Evolutionary conservation across 2,329 filamentous ascomycete genomes (phyloP).

Genomic region (Fusarium sterilihyphosum): DNA sequence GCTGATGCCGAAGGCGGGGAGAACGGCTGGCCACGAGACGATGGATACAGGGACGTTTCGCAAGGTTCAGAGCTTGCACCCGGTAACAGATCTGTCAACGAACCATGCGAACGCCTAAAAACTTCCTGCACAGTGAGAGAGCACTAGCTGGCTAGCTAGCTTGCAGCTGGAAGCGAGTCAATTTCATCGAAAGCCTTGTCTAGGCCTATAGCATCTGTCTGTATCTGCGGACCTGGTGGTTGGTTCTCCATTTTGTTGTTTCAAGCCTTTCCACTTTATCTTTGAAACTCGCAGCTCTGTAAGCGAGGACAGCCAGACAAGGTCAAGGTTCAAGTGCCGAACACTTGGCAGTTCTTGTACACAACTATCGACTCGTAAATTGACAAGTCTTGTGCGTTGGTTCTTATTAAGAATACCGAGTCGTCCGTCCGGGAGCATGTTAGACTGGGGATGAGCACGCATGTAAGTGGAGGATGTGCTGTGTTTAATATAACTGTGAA

Average conservation of each 20-base stretch:
- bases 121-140: neutral
- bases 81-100: conserved; percentile 27
- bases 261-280: conserved; percentile 16
- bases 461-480: neutral
- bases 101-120: conserved; percentile 3
- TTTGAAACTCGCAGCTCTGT: conserved; percentile 31
- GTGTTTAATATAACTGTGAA: neutral
- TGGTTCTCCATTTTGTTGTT: conserved; percentile 27
- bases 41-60: conserved; percentile 20
- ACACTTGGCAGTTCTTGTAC: conserved; percentile 9
- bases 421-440: neutral
- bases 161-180: neutral
- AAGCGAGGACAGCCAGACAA: conserved; percentile 26
- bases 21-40: conserved; percentile 19
- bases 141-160: neutral
- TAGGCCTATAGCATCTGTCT: neutral
- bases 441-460: neutral
- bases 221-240: conserved; percentile 13
- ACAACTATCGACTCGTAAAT: neutral
- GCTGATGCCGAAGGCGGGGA: conserved; percentile 25
- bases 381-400: neutral
- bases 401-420: conserved; percentile 2
- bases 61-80: conserved; percentile 22
- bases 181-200: neutral
- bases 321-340: conserved; percentile 15